phyloP scores from a whole-genome alignment of 768 basidiomycete genomes.

The Lactarius vividus region DNA sequence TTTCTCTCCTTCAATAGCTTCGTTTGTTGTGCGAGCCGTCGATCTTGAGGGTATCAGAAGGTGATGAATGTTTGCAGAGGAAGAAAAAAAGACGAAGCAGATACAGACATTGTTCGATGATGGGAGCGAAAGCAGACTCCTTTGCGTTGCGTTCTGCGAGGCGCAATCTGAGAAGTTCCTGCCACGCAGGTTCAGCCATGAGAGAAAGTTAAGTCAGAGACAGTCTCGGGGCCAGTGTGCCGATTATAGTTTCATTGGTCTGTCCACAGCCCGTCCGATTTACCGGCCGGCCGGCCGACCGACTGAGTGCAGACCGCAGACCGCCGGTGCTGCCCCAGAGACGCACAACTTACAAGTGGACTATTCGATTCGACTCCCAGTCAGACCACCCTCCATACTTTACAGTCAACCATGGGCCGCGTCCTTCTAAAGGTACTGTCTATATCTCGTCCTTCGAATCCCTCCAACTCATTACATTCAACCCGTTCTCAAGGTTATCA shows the following conservation, averaged over 20 bases:
- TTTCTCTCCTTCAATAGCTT: constrained; percentile 91
- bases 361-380: neutral
- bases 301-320: neutral
- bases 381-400: constrained; percentile 26
- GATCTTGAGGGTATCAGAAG: constrained; percentile 50
- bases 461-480: constrained; percentile 21
- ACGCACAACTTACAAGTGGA: neutral
- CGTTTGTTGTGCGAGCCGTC: constrained; percentile 88
- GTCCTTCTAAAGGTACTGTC: constrained; percentile 73
- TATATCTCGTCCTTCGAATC: neutral
- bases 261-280: neutral
- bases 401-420: constrained; percentile 61
- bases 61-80: constrained; percentile 25
- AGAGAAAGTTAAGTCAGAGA: constrained; percentile 14
- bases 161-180: constrained; percentile 74
- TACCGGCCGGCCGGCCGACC: neutral
- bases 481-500: constrained; percentile 73
- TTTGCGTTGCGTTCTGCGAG: constrained; percentile 81
- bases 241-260: neutral
- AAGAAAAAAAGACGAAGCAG: constrained; percentile 19
- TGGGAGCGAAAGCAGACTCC: constrained; percentile 74
- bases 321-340: neutral
- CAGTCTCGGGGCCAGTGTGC: neutral
- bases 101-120: constrained; percentile 91
- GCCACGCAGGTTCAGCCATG: constrained; percentile 86